Conservation (phyloP, 257 asterid species). For the Plantago elongata region DNA sequence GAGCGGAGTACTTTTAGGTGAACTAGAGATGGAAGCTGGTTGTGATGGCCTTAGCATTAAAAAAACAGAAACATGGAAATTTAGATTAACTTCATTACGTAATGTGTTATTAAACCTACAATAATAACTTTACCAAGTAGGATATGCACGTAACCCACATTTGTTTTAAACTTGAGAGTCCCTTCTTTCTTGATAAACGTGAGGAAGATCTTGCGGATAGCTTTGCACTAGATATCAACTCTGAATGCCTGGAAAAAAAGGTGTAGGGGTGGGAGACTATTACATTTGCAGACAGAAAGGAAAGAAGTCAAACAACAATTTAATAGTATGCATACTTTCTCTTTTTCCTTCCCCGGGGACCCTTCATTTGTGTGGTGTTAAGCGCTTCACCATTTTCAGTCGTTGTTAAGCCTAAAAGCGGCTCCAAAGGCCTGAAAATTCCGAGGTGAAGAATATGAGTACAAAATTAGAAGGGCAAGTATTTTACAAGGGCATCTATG, state of each 20-base stretch:
- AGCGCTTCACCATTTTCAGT: conserved; percentile 38
- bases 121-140: conserved; percentile 2
- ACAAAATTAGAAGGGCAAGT: conserved; percentile 2
- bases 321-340: conserved; percentile 56
- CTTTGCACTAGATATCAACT: conserved; percentile 32
- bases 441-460: conserved; percentile 9
- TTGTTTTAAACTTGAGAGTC: conserved; percentile 36
- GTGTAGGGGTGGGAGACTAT: conserved; percentile 6
- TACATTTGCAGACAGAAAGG: conserved; percentile 14
- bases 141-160: conserved; percentile 37
- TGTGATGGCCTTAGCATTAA: conserved; percentile 38
- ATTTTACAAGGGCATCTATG: not conserved
- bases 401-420: conserved; percentile 39
- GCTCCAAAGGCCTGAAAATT: conserved; percentile 54
- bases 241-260: conserved; percentile 44
- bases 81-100: not conserved
- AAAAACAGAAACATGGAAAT: conserved; percentile 20
- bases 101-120: conserved; percentile 18
- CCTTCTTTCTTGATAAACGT: conserved; percentile 39
- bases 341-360: conserved; percentile 70
- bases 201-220: conserved; percentile 34
- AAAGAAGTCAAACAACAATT: conserved; percentile 15
- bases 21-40: conserved; percentile 29
- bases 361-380: conserved; percentile 33
- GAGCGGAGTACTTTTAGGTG: conserved; percentile 35